Conservation (phyloP, 2,329 filamentous ascomycete species). For the Tympanopsis confertula region DNA sequence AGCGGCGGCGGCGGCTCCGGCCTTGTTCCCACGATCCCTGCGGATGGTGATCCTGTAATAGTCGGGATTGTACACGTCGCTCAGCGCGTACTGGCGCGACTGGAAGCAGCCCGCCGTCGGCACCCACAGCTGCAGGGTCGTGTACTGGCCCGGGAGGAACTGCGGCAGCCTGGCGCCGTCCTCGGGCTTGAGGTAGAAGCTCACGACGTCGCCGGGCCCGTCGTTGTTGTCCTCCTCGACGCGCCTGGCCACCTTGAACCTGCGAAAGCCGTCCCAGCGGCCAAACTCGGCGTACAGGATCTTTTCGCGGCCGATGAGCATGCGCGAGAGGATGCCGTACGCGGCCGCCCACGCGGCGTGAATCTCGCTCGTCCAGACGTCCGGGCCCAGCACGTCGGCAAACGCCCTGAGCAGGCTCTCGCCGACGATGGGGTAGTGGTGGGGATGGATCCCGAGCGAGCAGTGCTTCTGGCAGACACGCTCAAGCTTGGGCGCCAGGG, state of each 20-base stretch:
- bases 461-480: not conserved
- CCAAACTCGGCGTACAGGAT: not conserved
- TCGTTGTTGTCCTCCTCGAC: slow-evolving; percentile 38
- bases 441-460: not conserved
- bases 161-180: slow-evolving; percentile 42
- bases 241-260: slow-evolving; percentile 46
- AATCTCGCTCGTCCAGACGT: not conserved
- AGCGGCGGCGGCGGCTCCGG: no score
- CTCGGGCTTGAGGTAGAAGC: slow-evolving; percentile 58
- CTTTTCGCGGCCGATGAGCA: not conserved
- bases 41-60: slow-evolving; percentile 69
- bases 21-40: slow-evolving; percentile 35
- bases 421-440: not conserved
- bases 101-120: slow-evolving; percentile 53
- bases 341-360: not conserved
- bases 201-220: slow-evolving; percentile 57
- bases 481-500: not conserved
- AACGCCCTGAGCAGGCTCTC: not conserved
- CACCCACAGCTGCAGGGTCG: slow-evolving; percentile 52
- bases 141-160: slow-evolving; percentile 64
- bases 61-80: slow-evolving; percentile 37
- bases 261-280: slow-evolving; percentile 25
- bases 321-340: not conserved
- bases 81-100: slow-evolving; percentile 66
- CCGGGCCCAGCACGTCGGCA: not conserved